Evolutionary conservation across 1,284 basidiomycete species (phyloP).

Genomic region (Phlebopus sp.): DNA sequence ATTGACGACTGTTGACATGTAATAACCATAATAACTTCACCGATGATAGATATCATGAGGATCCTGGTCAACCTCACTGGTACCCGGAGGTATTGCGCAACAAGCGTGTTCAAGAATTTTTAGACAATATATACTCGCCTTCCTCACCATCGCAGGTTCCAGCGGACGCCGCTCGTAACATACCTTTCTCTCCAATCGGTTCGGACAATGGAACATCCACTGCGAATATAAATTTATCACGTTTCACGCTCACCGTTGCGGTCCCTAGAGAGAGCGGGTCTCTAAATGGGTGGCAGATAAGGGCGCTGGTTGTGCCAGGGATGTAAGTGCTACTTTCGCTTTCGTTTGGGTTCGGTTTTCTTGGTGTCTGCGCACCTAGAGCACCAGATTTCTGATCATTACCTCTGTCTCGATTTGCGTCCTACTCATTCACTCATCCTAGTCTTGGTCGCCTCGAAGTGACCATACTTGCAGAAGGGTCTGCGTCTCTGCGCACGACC

Average conservation of each 20-base stretch:
- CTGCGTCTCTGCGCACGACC: constrained; percentile 19
- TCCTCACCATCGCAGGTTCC: not conserved
- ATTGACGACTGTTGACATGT: not conserved
- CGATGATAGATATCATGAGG: constrained; percentile 57
- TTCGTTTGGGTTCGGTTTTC: not conserved
- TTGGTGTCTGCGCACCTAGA: not conserved
- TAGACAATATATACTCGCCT: constrained; percentile 37
- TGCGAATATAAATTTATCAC: too few species aligned
- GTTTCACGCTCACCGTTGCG: constrained; percentile 68
- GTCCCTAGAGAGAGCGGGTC: constrained; percentile 63
- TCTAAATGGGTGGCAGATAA: constrained; percentile 63
- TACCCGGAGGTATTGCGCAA: constrained; percentile 61
- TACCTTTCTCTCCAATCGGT: not conserved
- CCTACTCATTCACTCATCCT: not conserved
- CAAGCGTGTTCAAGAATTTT: constrained; percentile 51
- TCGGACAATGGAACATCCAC: too few species aligned
- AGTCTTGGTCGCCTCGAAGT: constrained; percentile 29
- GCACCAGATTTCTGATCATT: not conserved
- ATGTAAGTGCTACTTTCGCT: constrained; percentile 40
- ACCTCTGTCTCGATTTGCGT: constrained; percentile 1
- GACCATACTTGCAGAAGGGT: constrained; percentile 1
- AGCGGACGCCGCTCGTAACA: not conserved
- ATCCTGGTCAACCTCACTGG: constrained; percentile 65
- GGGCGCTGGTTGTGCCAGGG: constrained; percentile 54
- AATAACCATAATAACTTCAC: not conserved